A percentile compares a stretch with the other conserved stretches of the same genome.
Conservation (phyloP, 257 asterid species). For the Craterostigma plantagineum region DNA sequence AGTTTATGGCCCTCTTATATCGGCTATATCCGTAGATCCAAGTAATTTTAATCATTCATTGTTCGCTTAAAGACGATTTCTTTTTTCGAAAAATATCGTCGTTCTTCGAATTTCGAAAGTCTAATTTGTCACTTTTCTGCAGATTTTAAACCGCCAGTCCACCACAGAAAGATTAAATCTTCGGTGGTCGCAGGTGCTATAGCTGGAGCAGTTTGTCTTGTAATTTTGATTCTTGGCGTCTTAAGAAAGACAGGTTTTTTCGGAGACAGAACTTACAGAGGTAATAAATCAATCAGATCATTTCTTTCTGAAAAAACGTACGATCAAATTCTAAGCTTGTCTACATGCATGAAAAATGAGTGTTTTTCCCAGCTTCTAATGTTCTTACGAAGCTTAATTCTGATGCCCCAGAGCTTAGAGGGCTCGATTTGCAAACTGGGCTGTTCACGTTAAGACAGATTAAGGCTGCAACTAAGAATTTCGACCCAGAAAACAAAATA, state of each 20-base stretch:
- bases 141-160: conserved; percentile 6
- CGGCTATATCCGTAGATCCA: conserved; percentile 69
- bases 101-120: neutral
- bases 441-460: conserved; percentile 28
- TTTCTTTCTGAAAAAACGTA: neutral
- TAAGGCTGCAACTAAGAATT: conserved; percentile 40
- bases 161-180: neutral
- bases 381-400: too few species aligned
- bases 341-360: too few species aligned
- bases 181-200: conserved; percentile 1
- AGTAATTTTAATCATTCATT: conserved; percentile 15
- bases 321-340: neutral
- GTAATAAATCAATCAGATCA: neutral
- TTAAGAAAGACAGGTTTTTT: neutral
- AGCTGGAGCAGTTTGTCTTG: neutral
- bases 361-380: too few species aligned
- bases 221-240: neutral
- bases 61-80: neutral
- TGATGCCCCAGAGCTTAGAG: conserved; percentile 19
- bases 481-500: conserved; percentile 36
- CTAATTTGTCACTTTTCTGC: neutral
- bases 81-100: neutral
- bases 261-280: neutral
- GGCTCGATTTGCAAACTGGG: conserved; percentile 29
- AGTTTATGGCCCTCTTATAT: conserved; percentile 67